Evolutionary conservation across 1,284 basidiomycete genomes (phyloP).

Genomic region (Ganoderma multipileum): DNA sequence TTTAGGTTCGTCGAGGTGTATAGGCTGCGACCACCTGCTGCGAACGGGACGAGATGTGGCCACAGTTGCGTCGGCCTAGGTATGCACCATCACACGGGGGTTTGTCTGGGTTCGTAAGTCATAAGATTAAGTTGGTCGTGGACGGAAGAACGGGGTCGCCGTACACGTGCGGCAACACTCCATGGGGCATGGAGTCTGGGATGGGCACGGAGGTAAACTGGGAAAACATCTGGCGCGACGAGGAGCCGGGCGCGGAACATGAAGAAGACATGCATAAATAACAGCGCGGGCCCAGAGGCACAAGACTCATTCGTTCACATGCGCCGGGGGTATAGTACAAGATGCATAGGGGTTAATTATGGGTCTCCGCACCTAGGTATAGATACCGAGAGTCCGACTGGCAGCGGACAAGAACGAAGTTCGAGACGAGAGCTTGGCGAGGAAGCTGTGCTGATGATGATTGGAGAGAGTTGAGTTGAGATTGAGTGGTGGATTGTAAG

Average conservation of each 20-base stretch:
- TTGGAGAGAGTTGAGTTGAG: slow-evolving; percentile 1
- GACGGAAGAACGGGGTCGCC: not conserved
- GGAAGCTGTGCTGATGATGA: slow-evolving; percentile 5
- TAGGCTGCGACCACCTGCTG: not conserved
- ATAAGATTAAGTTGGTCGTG: not conserved
- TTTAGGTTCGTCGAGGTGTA: not conserved
- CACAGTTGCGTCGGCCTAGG: no score
- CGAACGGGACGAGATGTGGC: not conserved
- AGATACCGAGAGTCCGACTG: not conserved
- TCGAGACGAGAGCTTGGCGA: not conserved
- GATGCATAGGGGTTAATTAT: not conserved
- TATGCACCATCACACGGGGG: not conserved
- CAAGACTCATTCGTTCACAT: not conserved
- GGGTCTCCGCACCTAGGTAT: not conserved
- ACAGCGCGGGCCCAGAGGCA: not conserved
- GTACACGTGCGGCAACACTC: not conserved
- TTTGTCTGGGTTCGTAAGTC: not conserved
- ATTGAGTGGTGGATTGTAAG: not conserved
- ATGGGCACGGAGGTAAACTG: not conserved
- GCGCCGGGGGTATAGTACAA: not conserved
- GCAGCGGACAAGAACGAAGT: not conserved
- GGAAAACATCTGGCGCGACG: not conserved
- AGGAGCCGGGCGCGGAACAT: not conserved
- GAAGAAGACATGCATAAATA: not conserved
- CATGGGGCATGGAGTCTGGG: not conserved